Evolutionary conservation across 805 yeast species (phyloP).

Genomic region (Schwanniomyces polymorphus): DNA sequence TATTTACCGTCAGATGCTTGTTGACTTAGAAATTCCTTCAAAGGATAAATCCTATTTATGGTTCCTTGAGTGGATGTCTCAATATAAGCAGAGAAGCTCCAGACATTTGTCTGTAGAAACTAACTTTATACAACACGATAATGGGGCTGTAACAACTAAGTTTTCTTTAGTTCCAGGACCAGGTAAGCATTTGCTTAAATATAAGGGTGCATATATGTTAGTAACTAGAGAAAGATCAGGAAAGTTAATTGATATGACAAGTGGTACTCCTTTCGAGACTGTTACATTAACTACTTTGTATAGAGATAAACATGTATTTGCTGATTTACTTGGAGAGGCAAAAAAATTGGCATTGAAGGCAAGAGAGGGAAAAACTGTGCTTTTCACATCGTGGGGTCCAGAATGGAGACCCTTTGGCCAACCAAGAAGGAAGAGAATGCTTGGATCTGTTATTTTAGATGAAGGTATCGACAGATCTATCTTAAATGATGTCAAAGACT

Average conservation of each 20-base stretch:
- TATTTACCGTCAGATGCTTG: constrained; percentile 78
- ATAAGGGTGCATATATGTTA: constrained; percentile 83
- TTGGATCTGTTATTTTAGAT: constrained; percentile 87
- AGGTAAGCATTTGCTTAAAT: constrained; percentile 85
- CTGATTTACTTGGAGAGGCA: constrained; percentile 77
- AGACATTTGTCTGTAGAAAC: constrained; percentile 92
- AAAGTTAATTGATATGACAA: constrained; percentile 80
- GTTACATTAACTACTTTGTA: constrained; percentile 90
- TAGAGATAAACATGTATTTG: constrained; percentile 71
- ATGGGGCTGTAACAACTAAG: constrained; percentile 84
- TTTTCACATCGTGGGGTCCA: constrained; percentile 95
- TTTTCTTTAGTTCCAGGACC: constrained; percentile 96
- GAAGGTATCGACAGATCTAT: constrained; percentile 67
- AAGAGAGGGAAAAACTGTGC: constrained; percentile 90
- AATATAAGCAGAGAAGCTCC: constrained; percentile 68
- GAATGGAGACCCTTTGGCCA: constrained; percentile 99
- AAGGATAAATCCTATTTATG: constrained; percentile 92
- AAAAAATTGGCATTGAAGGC: constrained; percentile 75
- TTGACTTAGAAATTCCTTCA: constrained; percentile 89
- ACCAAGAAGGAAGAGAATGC: constrained; percentile 81
- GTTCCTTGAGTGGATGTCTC: constrained; percentile 97
- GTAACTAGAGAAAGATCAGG: constrained; percentile 91
- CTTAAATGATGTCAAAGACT: constrained; percentile 73
- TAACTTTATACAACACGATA: constrained; percentile 80
- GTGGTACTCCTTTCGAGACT: constrained; percentile 94